Evolutionary conservation across 495 filamentous ascomycete genomes (phyloP).

Genomic region (Neurospora sp.): DNA sequence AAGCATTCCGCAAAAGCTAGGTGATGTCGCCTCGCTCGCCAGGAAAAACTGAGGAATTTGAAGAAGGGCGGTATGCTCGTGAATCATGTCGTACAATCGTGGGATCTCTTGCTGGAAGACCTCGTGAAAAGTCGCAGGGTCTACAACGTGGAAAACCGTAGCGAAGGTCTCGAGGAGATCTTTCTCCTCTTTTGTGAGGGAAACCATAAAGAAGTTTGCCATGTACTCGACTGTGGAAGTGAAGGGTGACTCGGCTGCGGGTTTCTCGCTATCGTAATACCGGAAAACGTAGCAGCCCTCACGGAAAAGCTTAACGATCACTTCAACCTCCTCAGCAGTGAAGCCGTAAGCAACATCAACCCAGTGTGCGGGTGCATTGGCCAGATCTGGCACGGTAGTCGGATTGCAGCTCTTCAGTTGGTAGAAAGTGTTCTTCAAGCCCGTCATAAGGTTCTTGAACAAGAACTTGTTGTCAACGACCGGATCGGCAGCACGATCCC

Average conservation of each 20-base stretch:
- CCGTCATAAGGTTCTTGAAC: conserved; percentile 97
- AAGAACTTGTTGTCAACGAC: conserved; percentile 98
- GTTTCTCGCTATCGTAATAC: conserved; percentile 86
- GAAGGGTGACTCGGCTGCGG: conserved; percentile 61
- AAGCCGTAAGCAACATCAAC: conserved; percentile 92
- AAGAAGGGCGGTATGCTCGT: conserved; percentile 85
- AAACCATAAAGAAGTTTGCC: conserved; percentile 84
- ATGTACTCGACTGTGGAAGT: conserved; percentile 79
- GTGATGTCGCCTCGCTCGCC: conserved; percentile 93
- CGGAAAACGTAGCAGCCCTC: conserved; percentile 93
- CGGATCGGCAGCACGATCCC: conserved; percentile 82
- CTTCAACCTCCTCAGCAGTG: conserved; percentile 91
- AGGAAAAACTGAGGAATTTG: conserved; percentile 98
- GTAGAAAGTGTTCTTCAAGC: conserved; percentile 93
- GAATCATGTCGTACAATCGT: conserved; percentile 93
- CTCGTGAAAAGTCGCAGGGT: conserved; percentile 96
- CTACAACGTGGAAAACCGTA: conserved; percentile 96
- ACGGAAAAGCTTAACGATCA: conserved; percentile 94
- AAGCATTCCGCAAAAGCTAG: conserved; percentile 96
- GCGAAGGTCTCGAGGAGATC: conserved; percentile 96
- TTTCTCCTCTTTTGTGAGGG: conserved; percentile 91
- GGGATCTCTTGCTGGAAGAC: conserved; percentile 97
- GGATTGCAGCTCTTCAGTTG: conserved; percentile 83
- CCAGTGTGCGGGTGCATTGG: conserved; percentile 82
- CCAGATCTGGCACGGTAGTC: conserved; percentile 56